Base-by-base conservation (phyloP, 2,329 filamentous ascomycete species). In the Akanthomyces dipterigenus region DNA sequence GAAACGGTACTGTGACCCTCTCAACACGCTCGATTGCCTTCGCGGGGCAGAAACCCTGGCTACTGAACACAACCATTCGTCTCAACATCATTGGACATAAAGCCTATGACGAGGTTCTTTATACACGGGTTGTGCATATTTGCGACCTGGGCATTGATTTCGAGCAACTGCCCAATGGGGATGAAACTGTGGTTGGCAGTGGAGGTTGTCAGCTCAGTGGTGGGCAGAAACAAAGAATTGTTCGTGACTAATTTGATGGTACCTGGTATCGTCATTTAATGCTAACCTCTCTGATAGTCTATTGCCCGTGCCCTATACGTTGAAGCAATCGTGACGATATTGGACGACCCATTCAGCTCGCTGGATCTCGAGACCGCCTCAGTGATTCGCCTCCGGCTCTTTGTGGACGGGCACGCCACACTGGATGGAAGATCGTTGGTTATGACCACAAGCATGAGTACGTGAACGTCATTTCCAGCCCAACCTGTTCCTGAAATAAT, bases 51-150 rank as follows among this genome's bases (percentile, higher is more conserved):
- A 70, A 67, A 0, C 73, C 78, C 0, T 81, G 78, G 77, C 69
- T 79, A 1, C 70, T 70, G 4, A 80, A 80, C 61, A 69, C 64
- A 1, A 74, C 72, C 0, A 65, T 80, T n/a, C 69, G 69, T 8
- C 64, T 76, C 0, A 76, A 75, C 40, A 76, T 81, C 6, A 62
- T 75, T 0, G 77, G 74, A 0, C 55, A 55, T 12, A 40, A 54
- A 16, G 28, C 28, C 28, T 28, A 28, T 28, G 28, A 28, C 7
- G 28, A 4, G 28, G 28, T 28, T 28, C 28, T 28, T 28, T 28
- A 28, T 28, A 28, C 28, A 28, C 28, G 28, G 28, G 28, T 28
- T 28, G 28, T 28, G 7, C 28, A 28, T 40, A 53, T 53, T 18
- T 53, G 58, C 16, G 58, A 24, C 11, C 24, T 60, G 24, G 4